These are phyloP conservation scores for Novymonas esmeraldas DNA, from an alignment of 208 protist genomes.

Conservation along the genomic window DNA sequence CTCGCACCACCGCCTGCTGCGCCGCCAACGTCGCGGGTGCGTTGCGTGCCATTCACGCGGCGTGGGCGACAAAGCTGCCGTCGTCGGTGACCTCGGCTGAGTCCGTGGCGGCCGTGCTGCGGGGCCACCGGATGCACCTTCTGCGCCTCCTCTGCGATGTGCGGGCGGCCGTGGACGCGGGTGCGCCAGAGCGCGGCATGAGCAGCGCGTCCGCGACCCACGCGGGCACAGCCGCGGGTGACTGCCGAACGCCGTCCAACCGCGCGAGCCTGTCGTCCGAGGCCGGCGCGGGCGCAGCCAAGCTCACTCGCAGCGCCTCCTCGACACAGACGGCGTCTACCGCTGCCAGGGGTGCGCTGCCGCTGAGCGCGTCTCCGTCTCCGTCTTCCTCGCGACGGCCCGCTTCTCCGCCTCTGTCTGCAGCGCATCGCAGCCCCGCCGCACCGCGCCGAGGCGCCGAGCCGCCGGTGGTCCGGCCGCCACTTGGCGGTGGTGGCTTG, in stretches of 20 bases:
- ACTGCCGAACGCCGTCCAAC: background rate
- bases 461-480: background rate
- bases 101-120: constrained; percentile 38
- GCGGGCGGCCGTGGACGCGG: constrained; percentile 14
- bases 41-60: constrained; percentile 33
- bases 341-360: background rate
- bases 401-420: too few relatives aligned
- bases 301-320: background rate
- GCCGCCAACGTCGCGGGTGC: constrained; percentile 53
- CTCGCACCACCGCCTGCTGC: constrained; percentile 53
- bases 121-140: constrained; percentile 52
- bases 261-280: constrained; percentile 11
- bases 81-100: constrained; percentile 16
- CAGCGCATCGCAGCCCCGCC: background rate
- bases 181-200: background rate
- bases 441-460: background rate
- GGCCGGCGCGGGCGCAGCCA: background rate
- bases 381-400: background rate
- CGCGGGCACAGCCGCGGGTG: background rate
- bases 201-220: background rate
- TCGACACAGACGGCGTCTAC: constrained; percentile 2
- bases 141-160: constrained; percentile 43
- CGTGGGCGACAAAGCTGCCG: background rate
- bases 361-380: background rate
- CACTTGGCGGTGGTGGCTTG: constrained; percentile 8